Base-by-base conservation (phyloP, 139 green algal species). In the Pedinophyceae sp. region DNA sequence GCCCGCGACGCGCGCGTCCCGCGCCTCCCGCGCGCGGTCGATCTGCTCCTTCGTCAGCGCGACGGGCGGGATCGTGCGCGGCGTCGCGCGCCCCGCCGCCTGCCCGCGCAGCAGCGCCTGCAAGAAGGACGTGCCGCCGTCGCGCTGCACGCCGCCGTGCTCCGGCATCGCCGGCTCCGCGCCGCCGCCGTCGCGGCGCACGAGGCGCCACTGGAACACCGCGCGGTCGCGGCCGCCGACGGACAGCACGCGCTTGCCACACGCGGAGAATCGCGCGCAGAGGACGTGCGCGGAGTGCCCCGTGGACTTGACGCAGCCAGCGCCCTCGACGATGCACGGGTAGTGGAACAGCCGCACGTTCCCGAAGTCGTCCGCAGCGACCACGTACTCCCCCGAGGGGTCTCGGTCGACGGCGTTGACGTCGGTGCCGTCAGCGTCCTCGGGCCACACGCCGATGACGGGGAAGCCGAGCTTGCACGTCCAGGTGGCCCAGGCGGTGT, bases 401-500 rank as follows among this genome's bases (percentile, higher is more conserved):
- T 55, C 41, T 3, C 16, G 18, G 29, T 24, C 54, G 2, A 70
- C 57, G 3, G 50, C 54, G 52, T 66, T 66, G 54, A 66, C 58
- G 59, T 66, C 59, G 15, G 52, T 52, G 30, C 59, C 51, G 46
- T 66, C 59, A 5, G 48, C 45, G 34, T 52, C 40, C 16, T 52
- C 52, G 0, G 51, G 51, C 59, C 59, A 66, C 24, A 66, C 48
- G 34, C 49, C 59, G 52, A 66, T 60, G 27, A 66, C 59, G n/a
- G 52, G 51, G 43, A 66, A 66, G 38, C 59, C 59, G 3, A 60
- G 23, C 46, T 56, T 55, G 52, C 26, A 30, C 18, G 52, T 66
- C 59, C 59, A 66, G 19, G 59, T 61, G 16, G 54, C 39, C 68
- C 68, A 82, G 4, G 17, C 28, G 30, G 27, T 22, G 55, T 69